Evolutionary conservation across 2,329 filamentous ascomycete genomes (phyloP).

Genomic region (Nemania sp.): DNA sequence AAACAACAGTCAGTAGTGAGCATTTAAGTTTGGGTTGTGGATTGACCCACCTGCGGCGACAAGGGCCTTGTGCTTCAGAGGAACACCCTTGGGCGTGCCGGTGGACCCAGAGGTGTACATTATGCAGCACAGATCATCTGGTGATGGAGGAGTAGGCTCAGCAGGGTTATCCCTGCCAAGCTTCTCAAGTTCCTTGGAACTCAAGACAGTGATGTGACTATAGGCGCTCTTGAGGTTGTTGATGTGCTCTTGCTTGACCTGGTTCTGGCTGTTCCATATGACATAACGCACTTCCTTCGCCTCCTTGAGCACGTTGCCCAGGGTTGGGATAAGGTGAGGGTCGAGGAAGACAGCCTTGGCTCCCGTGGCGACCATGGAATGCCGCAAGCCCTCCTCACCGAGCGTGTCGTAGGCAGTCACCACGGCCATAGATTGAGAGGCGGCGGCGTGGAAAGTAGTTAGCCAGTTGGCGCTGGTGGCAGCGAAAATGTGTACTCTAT

Average conservation of each 20-base stretch:
- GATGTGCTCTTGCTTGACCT: constrained; percentile 63
- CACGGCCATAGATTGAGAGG: constrained; percentile 83
- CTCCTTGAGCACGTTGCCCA: constrained; percentile 65
- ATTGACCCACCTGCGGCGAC: constrained; percentile 74
- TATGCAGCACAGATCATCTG: constrained; percentile 82
- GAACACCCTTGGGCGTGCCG: constrained; percentile 84
- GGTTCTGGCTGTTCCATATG: constrained; percentile 67
- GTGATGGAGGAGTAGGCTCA: constrained; percentile 74
- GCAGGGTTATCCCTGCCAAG: constrained; percentile 72
- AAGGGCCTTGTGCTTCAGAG: constrained; percentile 79
- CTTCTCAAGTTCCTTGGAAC: constrained; percentile 63
- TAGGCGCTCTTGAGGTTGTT: constrained; percentile 64
- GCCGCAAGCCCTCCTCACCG: constrained; percentile 76
- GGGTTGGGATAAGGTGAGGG: constrained; percentile 73
- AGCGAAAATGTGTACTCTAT: constrained; percentile 83
- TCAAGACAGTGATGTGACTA: constrained; percentile 61
- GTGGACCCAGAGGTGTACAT: constrained; percentile 84
- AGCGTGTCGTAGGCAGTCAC: constrained; percentile 84
- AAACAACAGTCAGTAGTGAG: constrained; percentile 31
- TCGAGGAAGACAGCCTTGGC: constrained; percentile 81
- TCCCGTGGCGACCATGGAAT: constrained; percentile 77
- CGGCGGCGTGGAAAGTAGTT: constrained; percentile 62
- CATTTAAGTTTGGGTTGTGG: constrained; percentile 14
- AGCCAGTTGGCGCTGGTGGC: constrained; percentile 73
- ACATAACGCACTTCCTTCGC: constrained; percentile 64